Evolutionary conservation across 768 basidiomycete genomes (phyloP).

Genomic region (Mycena chlorophos): DNA sequence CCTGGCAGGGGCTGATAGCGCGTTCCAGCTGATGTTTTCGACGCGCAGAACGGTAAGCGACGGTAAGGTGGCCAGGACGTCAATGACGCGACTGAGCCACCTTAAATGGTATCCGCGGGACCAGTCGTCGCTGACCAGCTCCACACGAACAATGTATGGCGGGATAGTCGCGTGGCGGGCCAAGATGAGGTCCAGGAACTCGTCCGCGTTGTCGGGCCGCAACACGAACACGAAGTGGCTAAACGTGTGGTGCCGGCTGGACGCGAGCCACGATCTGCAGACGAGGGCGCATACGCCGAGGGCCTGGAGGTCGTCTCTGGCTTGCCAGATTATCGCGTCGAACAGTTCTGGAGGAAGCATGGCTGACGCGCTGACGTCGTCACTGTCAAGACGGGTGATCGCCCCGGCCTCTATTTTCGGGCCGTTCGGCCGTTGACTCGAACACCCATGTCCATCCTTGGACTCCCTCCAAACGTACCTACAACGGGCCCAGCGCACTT

Average conservation of each 20-base stretch:
- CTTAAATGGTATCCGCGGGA: slow-evolving; percentile 4
- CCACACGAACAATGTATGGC: slow-evolving; percentile 12
- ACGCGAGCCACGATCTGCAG: slow-evolving; percentile 16
- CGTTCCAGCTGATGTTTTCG: slow-evolving; percentile 11
- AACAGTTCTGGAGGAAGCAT: slow-evolving; percentile 19
- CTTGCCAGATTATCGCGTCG: slow-evolving; percentile 13
- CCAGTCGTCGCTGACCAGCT: slow-evolving; percentile 6
- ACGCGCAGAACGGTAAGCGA: slow-evolving; percentile 10
- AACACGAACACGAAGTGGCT: slow-evolving; percentile 6
- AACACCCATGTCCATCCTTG: slow-evolving; percentile 60
- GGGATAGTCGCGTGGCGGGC: slow-evolving; percentile 9
- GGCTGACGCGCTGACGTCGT: neutral
- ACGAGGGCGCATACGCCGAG: slow-evolving; percentile 16
- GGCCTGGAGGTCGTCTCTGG: slow-evolving; percentile 2
- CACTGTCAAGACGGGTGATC: neutral
- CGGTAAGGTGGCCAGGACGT: slow-evolving; percentile 10
- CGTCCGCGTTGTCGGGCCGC: slow-evolving; percentile 3
- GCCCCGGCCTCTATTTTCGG: no score
- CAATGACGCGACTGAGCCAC: slow-evolving; percentile 17
- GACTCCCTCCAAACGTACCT: slow-evolving; percentile 46
- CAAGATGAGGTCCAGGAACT: slow-evolving; percentile 9
- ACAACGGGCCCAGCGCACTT: slow-evolving; percentile 75
- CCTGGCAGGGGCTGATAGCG: neutral
- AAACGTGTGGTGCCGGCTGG: slow-evolving; percentile 15
- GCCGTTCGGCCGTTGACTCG: slow-evolving; percentile 8